phyloP scores from a whole-genome alignment of 208 protist species.

The Trypanosoma lewisi region DNA sequence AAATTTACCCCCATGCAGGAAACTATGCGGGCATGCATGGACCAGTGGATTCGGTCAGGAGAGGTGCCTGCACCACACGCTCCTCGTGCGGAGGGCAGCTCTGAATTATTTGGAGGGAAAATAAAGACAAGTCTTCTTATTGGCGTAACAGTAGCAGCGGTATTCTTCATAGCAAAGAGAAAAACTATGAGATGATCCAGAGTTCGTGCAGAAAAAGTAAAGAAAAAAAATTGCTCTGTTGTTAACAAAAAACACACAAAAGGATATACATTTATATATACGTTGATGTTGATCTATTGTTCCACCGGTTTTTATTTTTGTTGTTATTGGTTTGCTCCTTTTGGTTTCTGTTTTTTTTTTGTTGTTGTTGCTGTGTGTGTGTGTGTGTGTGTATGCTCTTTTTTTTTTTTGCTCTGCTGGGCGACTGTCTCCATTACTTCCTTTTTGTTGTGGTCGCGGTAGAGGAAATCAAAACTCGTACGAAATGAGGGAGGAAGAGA shows the following conservation, averaged over 20 bases:
- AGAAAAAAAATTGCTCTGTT: too few species aligned
- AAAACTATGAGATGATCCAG: too few species aligned
- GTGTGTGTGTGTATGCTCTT: too few species aligned
- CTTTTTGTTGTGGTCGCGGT: too few species aligned
- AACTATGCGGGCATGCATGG: conserved; percentile 68
- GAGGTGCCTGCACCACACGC: conserved; percentile 32
- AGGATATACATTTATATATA: too few species aligned
- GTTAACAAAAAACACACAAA: too few species aligned
- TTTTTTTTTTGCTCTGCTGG: not conserved
- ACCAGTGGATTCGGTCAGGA: conserved; percentile 59
- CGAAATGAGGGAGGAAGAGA: not conserved
- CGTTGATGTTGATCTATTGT: too few species aligned
- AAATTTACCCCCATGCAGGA: conserved; percentile 74
- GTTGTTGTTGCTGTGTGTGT: not conserved
- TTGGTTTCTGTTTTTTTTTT: not conserved
- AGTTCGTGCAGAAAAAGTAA: too few species aligned
- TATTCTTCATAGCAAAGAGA: conserved; percentile 17
- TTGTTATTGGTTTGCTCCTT: conserved; percentile 9
- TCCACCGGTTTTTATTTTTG: too few species aligned
- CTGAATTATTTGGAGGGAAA: not conserved
- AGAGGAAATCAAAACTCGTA: too few species aligned
- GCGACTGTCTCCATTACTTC: too few species aligned
- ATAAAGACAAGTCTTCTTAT: conserved; percentile 17
- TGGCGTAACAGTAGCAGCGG: conserved; percentile 27
- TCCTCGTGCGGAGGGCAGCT: not conserved